Evolutionary conservation across 2,329 filamentous ascomycete genomes (phyloP), one percentile per base, ranked within the genome.

Genomic region (Aspergillus aculeatus): DNA sequence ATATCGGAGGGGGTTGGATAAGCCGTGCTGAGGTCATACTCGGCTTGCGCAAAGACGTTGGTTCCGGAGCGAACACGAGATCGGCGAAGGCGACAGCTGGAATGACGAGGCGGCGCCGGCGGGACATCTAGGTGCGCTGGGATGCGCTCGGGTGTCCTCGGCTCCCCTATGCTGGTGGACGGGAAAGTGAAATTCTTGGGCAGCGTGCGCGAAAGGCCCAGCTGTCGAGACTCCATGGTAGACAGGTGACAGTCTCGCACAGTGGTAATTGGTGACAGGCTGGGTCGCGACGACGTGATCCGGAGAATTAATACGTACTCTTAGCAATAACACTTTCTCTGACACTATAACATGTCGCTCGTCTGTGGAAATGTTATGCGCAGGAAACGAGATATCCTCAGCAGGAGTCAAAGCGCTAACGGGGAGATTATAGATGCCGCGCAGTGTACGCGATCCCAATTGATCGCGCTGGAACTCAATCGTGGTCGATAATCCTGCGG

Each of bases 181-280:
- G 76, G 70, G 52, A 78, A 77, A 11, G 76, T 78, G 66, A 81
- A 81, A 67, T 79, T 79, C 64, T 80, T 80, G 29, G 78, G 78
- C 26, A 81, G 67, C 24, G 78, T 81, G 56, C 77, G 78, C 59
- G 78, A 80, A 55, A 80, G 70, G 21, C 72, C 74, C 55, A 69
- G 67, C 61, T 72, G 75, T 65, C 73, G 73, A 61, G 73, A 69
- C 62, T 75, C 71, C 76, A 78, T 78, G 64, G 54, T 69, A 65
- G 52, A 53, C 50, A 47, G 57, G 23, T 52, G 56, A 52, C 53
- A 31, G 56, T 58, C 48, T 52, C 44, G 55, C 29, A 24, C 50
- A 58, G 47, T 38, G 59, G 26, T 32, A 32, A 16, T 24, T 47
- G 51, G 54, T 47, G 32, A 56, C 38, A 19, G 38, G 26, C 44